Conservation (phyloP, 1,284 basidiomycete genomes). For the Marasmius fiardii region DNA sequence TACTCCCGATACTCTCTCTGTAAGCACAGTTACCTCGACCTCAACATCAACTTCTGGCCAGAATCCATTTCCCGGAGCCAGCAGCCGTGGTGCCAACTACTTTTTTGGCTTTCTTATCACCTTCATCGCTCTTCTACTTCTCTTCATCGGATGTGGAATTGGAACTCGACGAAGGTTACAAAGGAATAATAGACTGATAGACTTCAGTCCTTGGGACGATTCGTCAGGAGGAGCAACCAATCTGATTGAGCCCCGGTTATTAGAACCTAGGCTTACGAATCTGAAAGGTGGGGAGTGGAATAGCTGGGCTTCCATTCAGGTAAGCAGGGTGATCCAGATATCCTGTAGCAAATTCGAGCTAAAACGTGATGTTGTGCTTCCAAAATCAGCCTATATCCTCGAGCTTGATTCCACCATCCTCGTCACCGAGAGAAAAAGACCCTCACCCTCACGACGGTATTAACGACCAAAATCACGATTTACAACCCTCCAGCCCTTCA, state of each 20-base stretch:
- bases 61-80: slow-evolving; percentile 7
- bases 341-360: not conserved
- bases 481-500: not conserved
- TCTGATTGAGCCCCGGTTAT: slow-evolving; percentile 15
- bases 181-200: slow-evolving; percentile 15
- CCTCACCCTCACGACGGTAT: not conserved
- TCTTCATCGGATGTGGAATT: slow-evolving; percentile 56
- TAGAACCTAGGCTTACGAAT: slow-evolving; percentile 12
- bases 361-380: not conserved
- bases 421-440: not conserved
- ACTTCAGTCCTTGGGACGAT: slow-evolving; percentile 7
- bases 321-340: not conserved
- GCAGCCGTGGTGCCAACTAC: slow-evolving; percentile 38
- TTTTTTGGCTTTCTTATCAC: slow-evolving; percentile 65
- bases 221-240: not conserved
- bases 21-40: not conserved
- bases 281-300: not conserved
- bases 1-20: not conserved
- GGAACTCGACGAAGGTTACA: slow-evolving; percentile 42
- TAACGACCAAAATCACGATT: not conserved
- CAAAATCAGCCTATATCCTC: slow-evolving; percentile 3
- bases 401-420: not conserved
- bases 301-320: slow-evolving; percentile 12
- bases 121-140: slow-evolving; percentile 53
- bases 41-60: slow-evolving; percentile 2